Conservation (phyloP, 73 alveolate species). For the Paramecium tetraurelia region DNA sequence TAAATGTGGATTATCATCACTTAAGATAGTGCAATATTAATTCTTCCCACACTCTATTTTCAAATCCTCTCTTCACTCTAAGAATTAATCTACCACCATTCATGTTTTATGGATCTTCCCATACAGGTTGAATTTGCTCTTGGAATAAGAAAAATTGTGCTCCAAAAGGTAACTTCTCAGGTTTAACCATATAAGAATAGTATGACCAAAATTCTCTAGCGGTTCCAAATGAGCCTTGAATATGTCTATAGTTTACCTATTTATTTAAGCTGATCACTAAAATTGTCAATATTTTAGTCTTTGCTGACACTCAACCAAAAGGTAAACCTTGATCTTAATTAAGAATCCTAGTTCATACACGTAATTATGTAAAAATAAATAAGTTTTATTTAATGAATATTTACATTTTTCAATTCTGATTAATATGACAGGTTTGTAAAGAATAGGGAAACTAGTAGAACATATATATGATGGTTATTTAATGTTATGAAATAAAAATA, state of each 20-base stretch:
- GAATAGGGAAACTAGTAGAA: too few relatives aligned
- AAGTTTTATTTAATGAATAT: not conserved
- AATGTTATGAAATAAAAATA: not conserved
- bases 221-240: constrained; percentile 10
- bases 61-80: constrained; percentile 74
- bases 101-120: constrained; percentile 91
- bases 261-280: not conserved
- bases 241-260: not conserved
- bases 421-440: not conserved
- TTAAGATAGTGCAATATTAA: constrained; percentile 57
- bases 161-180: constrained; percentile 73
- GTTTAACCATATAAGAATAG: constrained; percentile 80
- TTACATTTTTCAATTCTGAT: not conserved
- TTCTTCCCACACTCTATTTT: constrained; percentile 88
- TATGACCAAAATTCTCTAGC: constrained; percentile 81
- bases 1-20: constrained; percentile 4
- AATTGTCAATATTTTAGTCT: constrained; percentile 11
- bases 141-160: constrained; percentile 77
- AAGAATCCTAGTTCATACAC: not conserved
- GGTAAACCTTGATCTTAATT: not conserved
- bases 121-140: constrained; percentile 80
- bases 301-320: not conserved
- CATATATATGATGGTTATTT: not conserved
- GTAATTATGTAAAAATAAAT: not conserved
- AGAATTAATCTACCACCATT: constrained; percentile 84